phyloP scores from a whole-genome alignment of 1,284 basidiomycete genomes.

The Hymenochaete sp. region DNA sequence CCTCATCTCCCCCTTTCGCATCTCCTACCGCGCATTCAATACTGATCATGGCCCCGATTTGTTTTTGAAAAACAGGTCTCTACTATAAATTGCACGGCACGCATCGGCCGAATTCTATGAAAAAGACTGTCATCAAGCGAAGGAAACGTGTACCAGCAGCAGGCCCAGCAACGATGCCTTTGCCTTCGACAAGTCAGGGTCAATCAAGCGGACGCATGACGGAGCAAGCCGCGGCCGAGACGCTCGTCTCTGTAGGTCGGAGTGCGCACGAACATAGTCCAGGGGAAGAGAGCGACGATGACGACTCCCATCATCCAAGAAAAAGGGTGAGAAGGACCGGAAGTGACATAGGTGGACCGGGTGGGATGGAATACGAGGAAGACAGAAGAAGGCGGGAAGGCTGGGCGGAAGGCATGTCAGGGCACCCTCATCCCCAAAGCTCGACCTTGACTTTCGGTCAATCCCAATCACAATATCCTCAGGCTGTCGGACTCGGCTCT shows the following conservation, averaged over 20 bases:
- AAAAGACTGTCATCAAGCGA: slow-evolving; percentile 97
- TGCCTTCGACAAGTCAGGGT: neutral
- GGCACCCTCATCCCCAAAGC: too few species aligned
- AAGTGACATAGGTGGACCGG: slow-evolving; percentile 17
- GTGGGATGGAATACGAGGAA: slow-evolving; percentile 31
- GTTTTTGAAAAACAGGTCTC: slow-evolving; percentile 56
- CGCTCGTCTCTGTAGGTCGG: slow-evolving; percentile 70
- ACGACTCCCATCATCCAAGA: slow-evolving; percentile 42
- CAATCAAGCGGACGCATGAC: slow-evolving; percentile 41
- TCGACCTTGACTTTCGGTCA: slow-evolving; percentile 5
- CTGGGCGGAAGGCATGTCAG: too few species aligned
- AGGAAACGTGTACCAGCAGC: slow-evolving; percentile 90
- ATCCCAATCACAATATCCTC: slow-evolving; percentile 4
- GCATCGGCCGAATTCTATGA: slow-evolving; percentile 96
- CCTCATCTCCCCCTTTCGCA: slow-evolving; percentile 21
- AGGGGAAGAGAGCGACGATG: slow-evolving; percentile 52
- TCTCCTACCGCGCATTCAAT: slow-evolving; percentile 17
- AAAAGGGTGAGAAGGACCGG: slow-evolving; percentile 38
- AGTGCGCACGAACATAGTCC: slow-evolving; percentile 35
- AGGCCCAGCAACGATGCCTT: slow-evolving; percentile 23
- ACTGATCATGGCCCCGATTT: too few species aligned
- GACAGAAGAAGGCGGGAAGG: slow-evolving; percentile 12
- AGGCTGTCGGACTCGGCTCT: slow-evolving; percentile 3
- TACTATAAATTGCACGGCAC: slow-evolving; percentile 98
- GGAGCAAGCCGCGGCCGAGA: slow-evolving; percentile 77